Conservation (phyloP, 2,329 filamentous ascomycete genomes). For the Ceratocystis destructans region DNA sequence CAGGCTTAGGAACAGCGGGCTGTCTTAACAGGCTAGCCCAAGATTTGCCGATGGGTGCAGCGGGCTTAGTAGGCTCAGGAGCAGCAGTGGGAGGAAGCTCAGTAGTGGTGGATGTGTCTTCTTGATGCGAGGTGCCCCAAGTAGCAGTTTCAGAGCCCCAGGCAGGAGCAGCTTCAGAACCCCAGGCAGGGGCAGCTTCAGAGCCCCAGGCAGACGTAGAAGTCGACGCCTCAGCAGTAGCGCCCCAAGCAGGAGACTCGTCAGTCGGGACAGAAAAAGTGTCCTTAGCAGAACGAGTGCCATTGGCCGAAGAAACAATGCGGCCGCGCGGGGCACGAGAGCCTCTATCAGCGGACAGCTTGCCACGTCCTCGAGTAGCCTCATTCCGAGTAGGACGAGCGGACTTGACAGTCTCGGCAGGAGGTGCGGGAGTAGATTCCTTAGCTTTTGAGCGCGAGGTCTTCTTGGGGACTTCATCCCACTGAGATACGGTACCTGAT, state of each 20-base stretch:
- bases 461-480: conserved; percentile 74
- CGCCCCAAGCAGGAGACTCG: conserved; percentile 44
- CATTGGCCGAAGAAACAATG: conserved; percentile 47
- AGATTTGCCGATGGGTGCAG: conserved; percentile 38
- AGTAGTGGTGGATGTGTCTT: conserved; percentile 22
- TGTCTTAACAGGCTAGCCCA: conserved; percentile 66
- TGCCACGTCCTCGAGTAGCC: conserved; percentile 46
- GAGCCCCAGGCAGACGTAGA: conserved; percentile 22
- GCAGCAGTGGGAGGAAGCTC: conserved; percentile 23
- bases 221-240: conserved; percentile 27
- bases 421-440: conserved; percentile 35
- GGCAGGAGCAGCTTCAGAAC: conserved; percentile 52
- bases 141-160: conserved; percentile 30
- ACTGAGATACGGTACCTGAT: conserved; percentile 64
- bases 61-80: conserved; percentile 29
- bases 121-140: conserved; percentile 32
- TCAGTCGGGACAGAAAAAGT: conserved; percentile 52
- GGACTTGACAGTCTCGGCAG: conserved; percentile 36
- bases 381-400: conserved; percentile 48
- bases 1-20: conserved; percentile 43
- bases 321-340: conserved; percentile 49
- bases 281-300: conserved; percentile 43
- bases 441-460: conserved; percentile 60
- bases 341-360: conserved; percentile 46
- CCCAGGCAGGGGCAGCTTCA: conserved; percentile 45